Conservation (phyloP, 1,284 basidiomycete genomes). For the Termitomyces sp. region DNA sequence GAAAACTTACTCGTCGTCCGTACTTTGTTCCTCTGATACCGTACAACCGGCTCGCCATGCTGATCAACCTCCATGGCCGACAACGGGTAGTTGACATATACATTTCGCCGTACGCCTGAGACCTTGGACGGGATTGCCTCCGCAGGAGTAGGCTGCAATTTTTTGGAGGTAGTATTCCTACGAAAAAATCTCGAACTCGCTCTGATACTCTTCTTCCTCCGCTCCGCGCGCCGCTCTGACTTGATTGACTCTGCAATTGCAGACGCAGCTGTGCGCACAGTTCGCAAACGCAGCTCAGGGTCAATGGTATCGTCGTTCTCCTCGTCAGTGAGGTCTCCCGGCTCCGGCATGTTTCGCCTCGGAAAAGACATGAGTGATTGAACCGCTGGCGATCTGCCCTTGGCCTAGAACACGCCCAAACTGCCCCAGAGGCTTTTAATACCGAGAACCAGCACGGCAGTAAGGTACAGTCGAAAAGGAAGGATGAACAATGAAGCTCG, state of each 20-base stretch:
- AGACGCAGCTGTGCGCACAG: constrained; percentile 83
- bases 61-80: constrained; percentile 61
- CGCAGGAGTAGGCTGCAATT: constrained; percentile 28
- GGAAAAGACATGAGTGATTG: constrained; percentile 22
- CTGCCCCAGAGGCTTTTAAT: constrained; percentile 7
- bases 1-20: constrained; percentile 78
- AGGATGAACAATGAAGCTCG: constrained; percentile 2
- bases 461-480: constrained; percentile 6
- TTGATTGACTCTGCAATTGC: constrained; percentile 83
- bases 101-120: constrained; percentile 58
- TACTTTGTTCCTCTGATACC: constrained; percentile 92
- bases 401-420: constrained; percentile 10
- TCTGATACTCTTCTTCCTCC: constrained; percentile 53
- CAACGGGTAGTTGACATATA: constrained; percentile 76
- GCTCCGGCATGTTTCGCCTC: constrained; percentile 19
- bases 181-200: constrained; percentile 60
- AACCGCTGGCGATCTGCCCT: constrained; percentile 11
- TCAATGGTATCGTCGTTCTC: constrained; percentile 67
- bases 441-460: constrained; percentile 22
- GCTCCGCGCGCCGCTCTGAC: constrained; percentile 69
- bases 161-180: constrained; percentile 41
- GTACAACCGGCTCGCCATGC: constrained; percentile 71
- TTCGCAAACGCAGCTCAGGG: constrained; percentile 80
- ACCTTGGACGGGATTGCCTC: constrained; percentile 29
- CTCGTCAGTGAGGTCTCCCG: constrained; percentile 46